Base-by-base conservation (phyloP, 345 rosid species). In the Boechera divaricarpa region DNA sequence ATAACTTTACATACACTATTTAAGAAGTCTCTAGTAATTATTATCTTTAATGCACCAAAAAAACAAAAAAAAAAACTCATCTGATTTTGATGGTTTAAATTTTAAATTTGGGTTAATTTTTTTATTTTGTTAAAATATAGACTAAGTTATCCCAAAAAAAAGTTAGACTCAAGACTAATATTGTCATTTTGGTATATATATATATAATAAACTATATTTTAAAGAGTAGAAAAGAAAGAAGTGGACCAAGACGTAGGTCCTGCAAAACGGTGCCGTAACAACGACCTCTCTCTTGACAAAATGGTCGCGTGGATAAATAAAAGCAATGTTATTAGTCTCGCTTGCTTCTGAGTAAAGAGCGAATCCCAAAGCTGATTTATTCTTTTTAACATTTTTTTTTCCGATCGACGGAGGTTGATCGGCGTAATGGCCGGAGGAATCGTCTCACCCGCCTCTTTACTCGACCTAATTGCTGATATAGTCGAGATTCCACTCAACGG, bases 391-490 rank as follows among this genome's bases (percentile, higher is more conserved):
- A 7, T 16, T n/a, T 35, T 6, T 8, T 42, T 24, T 13, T 4
- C 55, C 81, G 76, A 36, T 55, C n/a, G n/a, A 70, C 80, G 76
- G 76, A 18, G 73, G 10, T 29, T 70, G 47, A 55, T 44, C 76
- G 72, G 75, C 64, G 70, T 74, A 35, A 59, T 41, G 47, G 61
- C 74, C 69, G 77, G 69, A 60, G 79, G 18, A 59, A 69, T 38
- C 67, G 47, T 73, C 47, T 58, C 73, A 0, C 73, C 79, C 60
- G 57, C 58, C 10, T 48, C 70, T 4, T 51, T 71, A 1, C 62
- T 85, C 54, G 61, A 58, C 38, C 68, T 87, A 3, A 81, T 87
- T 32, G 4, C 44, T 21, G 85, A 79, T 32, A 78, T 85, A 13
- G 61, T 48, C 0, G 81, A 77, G 63, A 61, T 69, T 54, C 67